These are phyloP conservation scores for Kuraishia ogatae DNA, from an alignment of 805 yeast species.

Conservation along the genomic window DNA sequence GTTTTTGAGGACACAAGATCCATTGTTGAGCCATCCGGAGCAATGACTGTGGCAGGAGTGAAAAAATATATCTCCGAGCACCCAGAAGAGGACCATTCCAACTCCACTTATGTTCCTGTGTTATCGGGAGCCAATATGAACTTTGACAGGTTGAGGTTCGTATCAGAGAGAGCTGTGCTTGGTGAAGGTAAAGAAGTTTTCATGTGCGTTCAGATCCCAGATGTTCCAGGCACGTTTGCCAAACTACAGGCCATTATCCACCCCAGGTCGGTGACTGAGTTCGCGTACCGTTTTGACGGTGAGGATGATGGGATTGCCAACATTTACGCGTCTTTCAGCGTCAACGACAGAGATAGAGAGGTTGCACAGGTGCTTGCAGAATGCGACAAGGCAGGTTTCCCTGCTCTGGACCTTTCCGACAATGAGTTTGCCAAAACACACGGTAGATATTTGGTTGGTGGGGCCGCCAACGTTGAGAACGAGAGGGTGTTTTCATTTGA, in stretches of 20 bases:
- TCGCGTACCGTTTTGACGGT: slow-evolving; percentile 71
- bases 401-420: slow-evolving; percentile 77
- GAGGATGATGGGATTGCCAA: slow-evolving; percentile 46
- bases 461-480: slow-evolving; percentile 61
- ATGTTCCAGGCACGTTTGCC: slow-evolving; percentile 82
- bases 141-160: slow-evolving; percentile 92
- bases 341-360: slow-evolving; percentile 68
- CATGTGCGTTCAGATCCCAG: slow-evolving; percentile 85
- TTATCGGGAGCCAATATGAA: slow-evolving; percentile 98
- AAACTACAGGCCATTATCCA: slow-evolving; percentile 67
- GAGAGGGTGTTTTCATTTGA: slow-evolving; percentile 82
- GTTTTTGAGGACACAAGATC: slow-evolving; percentile 93
- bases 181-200: slow-evolving; percentile 98
- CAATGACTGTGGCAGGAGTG: slow-evolving; percentile 91
- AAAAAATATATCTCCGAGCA: slow-evolving; percentile 66
- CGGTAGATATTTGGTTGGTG: slow-evolving; percentile 95
- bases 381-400: slow-evolving; percentile 56
- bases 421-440: slow-evolving; percentile 95
- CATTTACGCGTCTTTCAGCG: slow-evolving; percentile 84
- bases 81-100: slow-evolving; percentile 63
- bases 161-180: slow-evolving; percentile 93
- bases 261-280: slow-evolving; percentile 91
- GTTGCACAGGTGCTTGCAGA: slow-evolving; percentile 51
- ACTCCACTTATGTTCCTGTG: slow-evolving; percentile 71
- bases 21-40: slow-evolving; percentile 95